Evolutionary conservation across 371 early-diverging fungal species (phyloP).

Genomic region (Basidiobolus meristosporus): DNA sequence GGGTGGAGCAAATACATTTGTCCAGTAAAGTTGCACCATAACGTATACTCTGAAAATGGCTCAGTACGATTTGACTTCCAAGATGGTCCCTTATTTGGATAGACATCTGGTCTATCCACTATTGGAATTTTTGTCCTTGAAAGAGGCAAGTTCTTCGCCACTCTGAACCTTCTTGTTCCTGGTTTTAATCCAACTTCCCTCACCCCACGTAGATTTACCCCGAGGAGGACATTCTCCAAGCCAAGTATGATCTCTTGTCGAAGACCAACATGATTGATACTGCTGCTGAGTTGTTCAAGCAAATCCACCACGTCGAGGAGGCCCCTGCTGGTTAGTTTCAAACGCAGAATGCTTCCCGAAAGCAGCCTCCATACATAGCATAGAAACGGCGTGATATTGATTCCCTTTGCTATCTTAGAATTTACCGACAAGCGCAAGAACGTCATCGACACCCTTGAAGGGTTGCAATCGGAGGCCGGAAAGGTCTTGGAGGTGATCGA

Average conservation of each 20-base stretch:
- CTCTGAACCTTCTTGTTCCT: not conserved
- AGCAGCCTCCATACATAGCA: not conserved
- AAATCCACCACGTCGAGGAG: constrained; percentile 45
- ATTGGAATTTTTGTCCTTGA: constrained; percentile 62
- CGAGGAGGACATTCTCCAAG: constrained; percentile 47
- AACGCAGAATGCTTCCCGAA: not conserved
- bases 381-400: not conserved
- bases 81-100: constrained; percentile 78
- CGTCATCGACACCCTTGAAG: constrained; percentile 49
- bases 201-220: constrained; percentile 37
- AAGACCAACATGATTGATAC: constrained; percentile 88
- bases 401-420: constrained; percentile 15
- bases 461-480: constrained; percentile 53
- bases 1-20: not conserved
- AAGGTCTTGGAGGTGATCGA: constrained; percentile 73
- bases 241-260: constrained; percentile 70
- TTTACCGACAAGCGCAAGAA: constrained; percentile 50
- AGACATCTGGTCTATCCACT: constrained; percentile 80
- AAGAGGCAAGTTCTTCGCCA: constrained; percentile 19
- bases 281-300: constrained; percentile 55
- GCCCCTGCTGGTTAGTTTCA: constrained; percentile 29
- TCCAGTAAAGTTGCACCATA: not conserved
- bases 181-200: not conserved
- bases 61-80: constrained; percentile 63
- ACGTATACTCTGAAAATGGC: constrained; percentile 36